Percentiles rank a stretch among this genome's conserved stretches.
phyloP scores from a whole-genome alignment of 73 alveolate species.

The Tetrahymena malaccensis region DNA sequence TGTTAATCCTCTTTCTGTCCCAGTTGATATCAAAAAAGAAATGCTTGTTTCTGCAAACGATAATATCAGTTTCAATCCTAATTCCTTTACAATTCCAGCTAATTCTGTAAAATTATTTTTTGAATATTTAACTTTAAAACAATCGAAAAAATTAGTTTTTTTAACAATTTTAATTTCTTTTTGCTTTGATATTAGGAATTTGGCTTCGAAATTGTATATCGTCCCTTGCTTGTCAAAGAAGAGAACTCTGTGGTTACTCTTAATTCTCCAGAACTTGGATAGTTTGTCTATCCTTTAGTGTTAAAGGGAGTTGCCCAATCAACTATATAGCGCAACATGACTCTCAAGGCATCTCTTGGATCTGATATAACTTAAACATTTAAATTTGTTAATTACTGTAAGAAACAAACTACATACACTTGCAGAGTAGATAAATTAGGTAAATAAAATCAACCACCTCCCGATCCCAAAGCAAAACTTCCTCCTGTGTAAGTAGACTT shows the following conservation, averaged over 20 bases:
- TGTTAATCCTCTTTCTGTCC: constrained; percentile 85
- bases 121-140: background rate
- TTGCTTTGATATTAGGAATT: constrained; percentile 43
- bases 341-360: constrained; percentile 95
- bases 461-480: constrained; percentile 40
- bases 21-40: constrained; percentile 73
- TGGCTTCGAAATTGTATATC: constrained; percentile 86
- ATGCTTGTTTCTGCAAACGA: constrained; percentile 76
- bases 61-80: constrained; percentile 84
- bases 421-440: constrained; percentile 84
- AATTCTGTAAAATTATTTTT: constrained; percentile 41
- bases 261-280: constrained; percentile 85
- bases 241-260: constrained; percentile 66
- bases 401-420: constrained; percentile 88
- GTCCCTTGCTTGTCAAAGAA: constrained; percentile 90
- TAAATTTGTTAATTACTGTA: constrained; percentile 86
- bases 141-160: background rate
- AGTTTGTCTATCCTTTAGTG: constrained; percentile 43
- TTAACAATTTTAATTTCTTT: background rate
- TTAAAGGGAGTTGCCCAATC: constrained; percentile 75
- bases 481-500: constrained; percentile 48
- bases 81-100: constrained; percentile 80
- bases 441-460: constrained; percentile 68
- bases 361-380: constrained; percentile 90
- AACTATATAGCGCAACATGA: constrained; percentile 78